Conservation (phyloP, 495 filamentous ascomycete genomes). For the Rhypophila decipiens region DNA sequence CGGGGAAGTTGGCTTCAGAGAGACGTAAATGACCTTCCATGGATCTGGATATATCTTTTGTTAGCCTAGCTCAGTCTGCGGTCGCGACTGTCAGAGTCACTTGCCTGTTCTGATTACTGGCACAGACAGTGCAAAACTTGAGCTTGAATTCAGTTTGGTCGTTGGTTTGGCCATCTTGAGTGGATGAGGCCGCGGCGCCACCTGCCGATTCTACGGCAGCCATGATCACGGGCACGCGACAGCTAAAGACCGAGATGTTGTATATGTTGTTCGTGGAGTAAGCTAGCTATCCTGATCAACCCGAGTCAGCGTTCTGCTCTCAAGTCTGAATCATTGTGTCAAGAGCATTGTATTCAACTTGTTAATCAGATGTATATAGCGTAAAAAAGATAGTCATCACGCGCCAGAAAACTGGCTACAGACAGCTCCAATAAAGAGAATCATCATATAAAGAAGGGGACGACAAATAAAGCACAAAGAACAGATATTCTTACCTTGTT, state of each 20-base stretch:
- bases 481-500: slow-evolving; percentile 5
- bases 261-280: not conserved
- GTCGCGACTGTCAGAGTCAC: too few relatives aligned
- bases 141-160: slow-evolving; percentile 61
- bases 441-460: slow-evolving; percentile 37
- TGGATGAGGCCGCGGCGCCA: slow-evolving; percentile 20
- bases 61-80: too few relatives aligned
- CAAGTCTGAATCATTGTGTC: too few relatives aligned
- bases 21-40: slow-evolving; percentile 97
- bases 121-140: slow-evolving; percentile 97
- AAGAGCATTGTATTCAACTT: too few relatives aligned
- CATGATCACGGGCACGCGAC: not conserved
- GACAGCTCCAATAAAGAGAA: slow-evolving; percentile 94
- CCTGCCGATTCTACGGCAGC: slow-evolving; percentile 29
- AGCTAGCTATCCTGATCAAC: not conserved
- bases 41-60: slow-evolving; percentile 85
- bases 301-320: not conserved
- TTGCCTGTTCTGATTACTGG: slow-evolving; percentile 91
- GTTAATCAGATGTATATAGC: slow-evolving; percentile 43
- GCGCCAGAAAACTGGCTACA: slow-evolving; percentile 47
- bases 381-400: slow-evolving; percentile 49
- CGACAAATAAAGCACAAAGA: slow-evolving; percentile 3
- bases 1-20: slow-evolving; percentile 77
- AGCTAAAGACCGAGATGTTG: not conserved
- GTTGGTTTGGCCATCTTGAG: slow-evolving; percentile 34